Conservation (phyloP, 768 basidiomycete genomes). For the Ramaria sp. region DNA sequence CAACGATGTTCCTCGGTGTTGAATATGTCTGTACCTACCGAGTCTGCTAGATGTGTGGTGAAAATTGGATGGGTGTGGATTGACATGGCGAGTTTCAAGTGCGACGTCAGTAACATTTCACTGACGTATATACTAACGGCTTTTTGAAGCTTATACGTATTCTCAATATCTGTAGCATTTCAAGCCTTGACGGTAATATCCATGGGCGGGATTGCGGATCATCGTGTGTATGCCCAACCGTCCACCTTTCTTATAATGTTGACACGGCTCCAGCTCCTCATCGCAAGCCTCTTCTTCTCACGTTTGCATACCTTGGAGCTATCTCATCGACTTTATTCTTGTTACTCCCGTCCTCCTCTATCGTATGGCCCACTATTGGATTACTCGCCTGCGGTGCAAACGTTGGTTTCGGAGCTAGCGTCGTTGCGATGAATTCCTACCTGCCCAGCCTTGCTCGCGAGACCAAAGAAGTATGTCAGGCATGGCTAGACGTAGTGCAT, state of each 20-base stretch:
- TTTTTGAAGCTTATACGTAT: conserved; percentile 62
- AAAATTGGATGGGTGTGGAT: conserved; percentile 78
- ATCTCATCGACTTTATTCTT: conserved; percentile 61
- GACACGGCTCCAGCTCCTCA: conserved; percentile 35
- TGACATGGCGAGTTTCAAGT: conserved; percentile 91
- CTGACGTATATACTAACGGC: background rate
- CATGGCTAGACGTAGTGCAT: conserved; percentile 24
- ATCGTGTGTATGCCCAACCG: conserved; percentile 43
- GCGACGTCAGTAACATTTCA: conserved; percentile 12
- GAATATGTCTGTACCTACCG: conserved; percentile 12
- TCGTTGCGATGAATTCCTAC: conserved; percentile 88
- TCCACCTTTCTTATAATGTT: background rate
- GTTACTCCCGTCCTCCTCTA: conserved; percentile 56
- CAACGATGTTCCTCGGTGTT: conserved; percentile 37
- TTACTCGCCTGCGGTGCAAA: conserved; percentile 70
- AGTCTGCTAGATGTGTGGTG: conserved; percentile 58
- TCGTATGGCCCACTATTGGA: conserved; percentile 59
- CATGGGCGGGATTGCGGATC: conserved; percentile 85
- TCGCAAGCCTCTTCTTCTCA: conserved; percentile 68
- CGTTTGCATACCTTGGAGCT: conserved; percentile 67
- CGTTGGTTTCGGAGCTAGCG: conserved; percentile 75
- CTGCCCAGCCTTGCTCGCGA: conserved; percentile 64
- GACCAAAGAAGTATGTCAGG: conserved; percentile 43
- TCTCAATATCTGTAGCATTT: conserved; percentile 78
- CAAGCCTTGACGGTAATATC: conserved; percentile 95